A percentile compares a stretch with the other conserved stretches of the same genome.
Conservation (phyloP, 2,329 filamentous ascomycete genomes). For the Cylindrodendrum hubeiense region DNA sequence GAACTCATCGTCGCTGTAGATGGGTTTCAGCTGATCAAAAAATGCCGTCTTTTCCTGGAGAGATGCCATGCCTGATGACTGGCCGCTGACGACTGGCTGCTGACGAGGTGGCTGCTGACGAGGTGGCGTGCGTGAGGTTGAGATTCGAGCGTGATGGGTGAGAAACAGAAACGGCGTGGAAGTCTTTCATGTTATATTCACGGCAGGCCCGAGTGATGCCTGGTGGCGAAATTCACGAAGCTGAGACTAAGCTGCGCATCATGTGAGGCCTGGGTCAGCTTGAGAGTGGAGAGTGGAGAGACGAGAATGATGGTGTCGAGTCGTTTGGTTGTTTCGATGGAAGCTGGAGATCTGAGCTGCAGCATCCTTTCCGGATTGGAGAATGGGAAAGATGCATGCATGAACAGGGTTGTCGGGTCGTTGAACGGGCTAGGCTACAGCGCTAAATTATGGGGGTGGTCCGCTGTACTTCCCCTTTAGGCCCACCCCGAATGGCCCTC, state of each 20-base stretch:
- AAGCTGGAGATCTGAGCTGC: neutral
- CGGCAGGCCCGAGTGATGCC: conserved; percentile 9
- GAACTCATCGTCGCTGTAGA: conserved; percentile 50
- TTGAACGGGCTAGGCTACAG: conserved; percentile 37
- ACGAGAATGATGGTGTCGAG: conserved; percentile 3
- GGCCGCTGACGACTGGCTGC: neutral
- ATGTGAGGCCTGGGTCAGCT: conserved; percentile 13
- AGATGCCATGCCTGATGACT: conserved; percentile 38
- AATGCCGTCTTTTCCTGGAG: conserved; percentile 59
- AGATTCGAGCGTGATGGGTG: neutral
- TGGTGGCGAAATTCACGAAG: conserved; percentile 1
- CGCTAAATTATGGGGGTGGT: conserved; percentile 25
- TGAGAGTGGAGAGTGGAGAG: neutral
- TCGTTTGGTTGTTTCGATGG: neutral
- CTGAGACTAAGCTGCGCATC: conserved; percentile 3
- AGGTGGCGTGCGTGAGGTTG: neutral
- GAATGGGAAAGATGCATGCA: conserved; percentile 1
- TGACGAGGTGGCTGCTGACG: neutral
- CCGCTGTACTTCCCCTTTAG: conserved; percentile 18
- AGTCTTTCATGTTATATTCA: conserved; percentile 5
- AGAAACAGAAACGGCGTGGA: neutral
- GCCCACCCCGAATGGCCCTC: neutral
- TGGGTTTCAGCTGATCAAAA: conserved; percentile 56
- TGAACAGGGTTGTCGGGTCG: conserved; percentile 13
- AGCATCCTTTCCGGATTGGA: conserved; percentile 6